Conservation (phyloP, 2,329 filamentous ascomycete species). For the Fusarium camptoceras region DNA sequence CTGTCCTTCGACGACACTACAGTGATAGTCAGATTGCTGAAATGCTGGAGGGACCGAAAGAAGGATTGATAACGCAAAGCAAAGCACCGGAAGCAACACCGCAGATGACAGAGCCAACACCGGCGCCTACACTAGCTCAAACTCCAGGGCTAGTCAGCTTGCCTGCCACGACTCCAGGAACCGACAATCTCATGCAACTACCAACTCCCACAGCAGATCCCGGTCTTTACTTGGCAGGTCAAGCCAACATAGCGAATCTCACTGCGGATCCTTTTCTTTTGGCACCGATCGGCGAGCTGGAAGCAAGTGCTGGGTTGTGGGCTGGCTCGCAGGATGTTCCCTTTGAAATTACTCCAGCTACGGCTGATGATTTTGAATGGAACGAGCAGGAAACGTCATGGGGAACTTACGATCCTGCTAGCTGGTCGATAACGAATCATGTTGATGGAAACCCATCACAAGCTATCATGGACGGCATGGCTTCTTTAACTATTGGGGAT, state of each 20-base stretch:
- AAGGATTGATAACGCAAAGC: constrained; percentile 2
- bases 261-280: constrained; percentile 19
- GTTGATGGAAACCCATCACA: constrained; percentile 26
- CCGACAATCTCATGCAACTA: constrained; percentile 20
- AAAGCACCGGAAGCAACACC: constrained; percentile 1
- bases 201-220: constrained; percentile 10
- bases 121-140: constrained; percentile 6
- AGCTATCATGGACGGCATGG: constrained; percentile 35
- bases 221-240: constrained; percentile 9
- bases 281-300: constrained; percentile 21
- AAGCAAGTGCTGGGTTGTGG: constrained; percentile 12
- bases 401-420: constrained; percentile 25
- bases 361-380: constrained; percentile 33
- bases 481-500: constrained; percentile 25
- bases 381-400: constrained; percentile 33
- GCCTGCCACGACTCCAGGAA: constrained; percentile 7
- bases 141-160: constrained; percentile 14
- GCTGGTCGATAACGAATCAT: constrained; percentile 20
- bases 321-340: constrained; percentile 3
- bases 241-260: constrained; percentile 9
- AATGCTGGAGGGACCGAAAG: constrained; percentile 30
- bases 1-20: constrained; percentile 35
- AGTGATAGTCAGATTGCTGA: constrained; percentile 34
- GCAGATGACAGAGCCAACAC: not conserved
- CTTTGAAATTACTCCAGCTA: not conserved